These are phyloP conservation scores for Fusarium pseudocircinatum DNA, from an alignment of 2,329 filamentous ascomycete genomes.

Conservation along the genomic window DNA sequence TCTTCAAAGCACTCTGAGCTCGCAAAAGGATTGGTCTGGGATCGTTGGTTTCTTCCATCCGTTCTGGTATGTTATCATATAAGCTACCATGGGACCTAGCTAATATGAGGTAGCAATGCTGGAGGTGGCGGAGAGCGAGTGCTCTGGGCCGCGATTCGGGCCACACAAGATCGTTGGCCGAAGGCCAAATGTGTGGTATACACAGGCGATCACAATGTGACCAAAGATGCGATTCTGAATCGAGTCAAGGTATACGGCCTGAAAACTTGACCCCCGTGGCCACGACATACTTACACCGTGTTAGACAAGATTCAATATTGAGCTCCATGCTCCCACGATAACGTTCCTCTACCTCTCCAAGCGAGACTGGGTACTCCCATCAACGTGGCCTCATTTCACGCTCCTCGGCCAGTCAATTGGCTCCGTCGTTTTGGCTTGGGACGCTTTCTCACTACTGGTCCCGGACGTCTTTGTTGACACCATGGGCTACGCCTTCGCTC, in stretches of 20 bases:
- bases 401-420: constrained; percentile 93
- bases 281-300: constrained; percentile 21
- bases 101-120: constrained; percentile 73
- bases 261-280: not conserved
- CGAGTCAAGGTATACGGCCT: constrained; percentile 72
- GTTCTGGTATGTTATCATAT: constrained; percentile 75
- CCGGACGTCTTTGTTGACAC: constrained; percentile 97
- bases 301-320: constrained; percentile 89
- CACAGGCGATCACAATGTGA: constrained; percentile 91
- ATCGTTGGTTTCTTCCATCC: constrained; percentile 97
- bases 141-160: constrained; percentile 92
- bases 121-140: constrained; percentile 96
- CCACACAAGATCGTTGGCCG: constrained; percentile 89
- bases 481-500: constrained; percentile 95
- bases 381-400: constrained; percentile 91
- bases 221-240: constrained; percentile 80
- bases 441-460: constrained; percentile 90
- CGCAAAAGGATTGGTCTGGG: constrained; percentile 75
- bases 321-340: constrained; percentile 82
- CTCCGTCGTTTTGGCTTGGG: constrained; percentile 86
- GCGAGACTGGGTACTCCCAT: constrained; percentile 84
- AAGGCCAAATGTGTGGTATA: constrained; percentile 91
- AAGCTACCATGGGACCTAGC: not conserved
- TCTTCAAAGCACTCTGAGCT: constrained; percentile 44
- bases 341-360: constrained; percentile 92